These are phyloP conservation scores for Phyllosticta citribraziliensis DNA, from an alignment of 2,329 filamentous ascomycete genomes.

Conservation along the genomic window DNA sequence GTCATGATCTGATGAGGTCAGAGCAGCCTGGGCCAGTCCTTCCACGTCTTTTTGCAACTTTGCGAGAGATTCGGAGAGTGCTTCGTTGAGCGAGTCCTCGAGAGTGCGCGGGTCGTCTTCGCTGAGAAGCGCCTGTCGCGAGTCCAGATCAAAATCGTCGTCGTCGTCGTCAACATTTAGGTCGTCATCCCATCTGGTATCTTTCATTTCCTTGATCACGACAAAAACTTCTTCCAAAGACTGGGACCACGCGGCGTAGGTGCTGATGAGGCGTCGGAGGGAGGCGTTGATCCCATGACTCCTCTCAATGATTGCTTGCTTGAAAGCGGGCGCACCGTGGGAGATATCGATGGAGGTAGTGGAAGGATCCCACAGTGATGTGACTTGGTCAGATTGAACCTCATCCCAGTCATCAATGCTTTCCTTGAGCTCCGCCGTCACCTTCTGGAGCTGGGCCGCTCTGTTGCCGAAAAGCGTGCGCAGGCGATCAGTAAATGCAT, in stretches of 20 bases:
- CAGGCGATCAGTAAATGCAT: slow-evolving; percentile 59
- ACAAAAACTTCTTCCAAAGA: slow-evolving; percentile 58
- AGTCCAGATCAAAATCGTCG: slow-evolving; percentile 60
- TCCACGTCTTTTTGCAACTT: slow-evolving; percentile 44
- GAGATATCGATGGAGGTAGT: slow-evolving; percentile 56
- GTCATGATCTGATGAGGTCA: slow-evolving; percentile 26
- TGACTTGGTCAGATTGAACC: slow-evolving; percentile 31
- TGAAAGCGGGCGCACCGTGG: slow-evolving; percentile 57
- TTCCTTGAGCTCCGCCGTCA: slow-evolving; percentile 55
- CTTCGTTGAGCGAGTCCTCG: slow-evolving; percentile 47
- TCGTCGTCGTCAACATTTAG: slow-evolving; percentile 60
- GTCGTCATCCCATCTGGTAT: slow-evolving; percentile 67
- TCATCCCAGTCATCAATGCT: slow-evolving; percentile 51
- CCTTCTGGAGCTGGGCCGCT: slow-evolving; percentile 52
- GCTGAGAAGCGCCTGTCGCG: slow-evolving; percentile 57
- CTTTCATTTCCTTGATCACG: slow-evolving; percentile 55
- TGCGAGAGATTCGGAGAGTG: slow-evolving; percentile 48
- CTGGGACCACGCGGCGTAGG: slow-evolving; percentile 64
- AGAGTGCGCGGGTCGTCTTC: slow-evolving; percentile 60
- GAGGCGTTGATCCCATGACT: slow-evolving; percentile 63
- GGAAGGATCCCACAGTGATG: slow-evolving; percentile 57
- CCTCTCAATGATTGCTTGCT: slow-evolving; percentile 57
- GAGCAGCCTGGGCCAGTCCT: slow-evolving; percentile 9
- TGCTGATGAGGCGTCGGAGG: slow-evolving; percentile 50
- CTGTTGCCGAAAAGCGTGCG: slow-evolving; percentile 53